Conservation (phyloP, 192 early-diverging fungal species). For the Rhizophagus prolifer region DNA sequence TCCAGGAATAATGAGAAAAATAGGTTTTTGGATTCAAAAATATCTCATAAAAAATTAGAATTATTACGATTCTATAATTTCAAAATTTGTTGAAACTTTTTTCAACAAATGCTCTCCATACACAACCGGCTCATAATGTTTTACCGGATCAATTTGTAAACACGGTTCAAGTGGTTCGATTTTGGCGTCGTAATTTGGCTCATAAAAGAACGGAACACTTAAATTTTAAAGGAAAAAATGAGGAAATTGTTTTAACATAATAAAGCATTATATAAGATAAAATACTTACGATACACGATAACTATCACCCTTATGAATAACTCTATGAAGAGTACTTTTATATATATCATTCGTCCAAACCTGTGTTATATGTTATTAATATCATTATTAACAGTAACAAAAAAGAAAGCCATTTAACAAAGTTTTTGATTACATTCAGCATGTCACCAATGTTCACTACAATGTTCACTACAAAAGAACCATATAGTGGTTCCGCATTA, state of each 20-base stretch:
- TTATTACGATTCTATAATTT: not conserved
- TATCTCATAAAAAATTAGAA: not conserved
- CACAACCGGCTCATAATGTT: conserved; percentile 34
- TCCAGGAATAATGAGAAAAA: not conserved
- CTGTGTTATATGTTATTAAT: conserved; percentile 1
- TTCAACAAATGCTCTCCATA: conserved; percentile 50
- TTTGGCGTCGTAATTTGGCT: conserved; percentile 51
- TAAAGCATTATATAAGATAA: not conserved
- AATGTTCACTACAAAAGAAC: conserved; percentile 55
- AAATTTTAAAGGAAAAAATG: not conserved
- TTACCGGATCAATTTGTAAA: conserved; percentile 29
- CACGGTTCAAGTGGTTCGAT: conserved; percentile 42
- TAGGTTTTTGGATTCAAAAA: not conserved
- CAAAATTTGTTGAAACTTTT: conserved; percentile 35
- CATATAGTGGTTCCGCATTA: conserved; percentile 48
- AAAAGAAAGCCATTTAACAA: not conserved
- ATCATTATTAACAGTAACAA: not conserved
- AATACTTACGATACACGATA: conserved; percentile 43
- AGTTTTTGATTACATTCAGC: conserved; percentile 34
- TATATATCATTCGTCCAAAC: conserved; percentile 56
- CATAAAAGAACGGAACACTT: conserved; percentile 51
- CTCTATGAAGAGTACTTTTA: conserved; percentile 51
- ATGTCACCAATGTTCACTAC: conserved; percentile 63
- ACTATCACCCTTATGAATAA: conserved; percentile 41
- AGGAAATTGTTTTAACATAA: not conserved